These are phyloP conservation scores for Colletotrichum musicola DNA, from an alignment of 2,329 filamentous ascomycete species.

Conservation along the genomic window DNA sequence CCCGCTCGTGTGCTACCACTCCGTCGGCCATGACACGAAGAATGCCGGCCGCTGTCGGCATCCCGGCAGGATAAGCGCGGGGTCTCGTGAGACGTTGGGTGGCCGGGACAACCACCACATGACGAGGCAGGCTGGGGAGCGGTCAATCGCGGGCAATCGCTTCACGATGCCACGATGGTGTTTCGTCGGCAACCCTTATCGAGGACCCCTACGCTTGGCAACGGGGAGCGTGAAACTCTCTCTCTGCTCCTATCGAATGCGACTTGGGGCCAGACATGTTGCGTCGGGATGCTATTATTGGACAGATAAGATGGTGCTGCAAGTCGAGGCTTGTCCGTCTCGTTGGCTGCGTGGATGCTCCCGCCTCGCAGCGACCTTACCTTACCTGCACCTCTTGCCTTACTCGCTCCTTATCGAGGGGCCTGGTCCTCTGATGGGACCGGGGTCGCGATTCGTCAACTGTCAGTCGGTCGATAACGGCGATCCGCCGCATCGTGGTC, in stretches of 20 bases:
- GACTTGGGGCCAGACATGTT: slow-evolving; percentile 2
- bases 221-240: neutral
- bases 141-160: too few species aligned
- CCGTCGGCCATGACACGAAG: neutral
- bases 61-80: neutral
- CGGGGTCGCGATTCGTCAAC: slow-evolving; percentile 10
- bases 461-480: neutral
- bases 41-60: too few species aligned
- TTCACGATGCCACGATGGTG: too few species aligned
- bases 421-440: too few species aligned
- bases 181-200: slow-evolving; percentile 7
- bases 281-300: slow-evolving; percentile 3
- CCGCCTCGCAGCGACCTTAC: slow-evolving; percentile 1
- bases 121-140: neutral
- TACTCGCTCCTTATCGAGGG: neutral
- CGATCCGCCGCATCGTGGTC: slow-evolving; percentile 1
- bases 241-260: slow-evolving; percentile 2
- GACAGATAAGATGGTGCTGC: slow-evolving; percentile 8
- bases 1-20: neutral
- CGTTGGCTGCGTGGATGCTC: neutral
- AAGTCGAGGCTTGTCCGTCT: neutral
- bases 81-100: too few species aligned
- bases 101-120: too few species aligned
- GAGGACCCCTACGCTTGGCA: slow-evolving; percentile 16
- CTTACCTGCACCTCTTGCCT: neutral